Percentiles rank a stretch among this genome's conserved stretches.
Evolutionary conservation across 371 early-diverging fungal genomes (phyloP).

Genomic region (Mortierella polycephala): DNA sequence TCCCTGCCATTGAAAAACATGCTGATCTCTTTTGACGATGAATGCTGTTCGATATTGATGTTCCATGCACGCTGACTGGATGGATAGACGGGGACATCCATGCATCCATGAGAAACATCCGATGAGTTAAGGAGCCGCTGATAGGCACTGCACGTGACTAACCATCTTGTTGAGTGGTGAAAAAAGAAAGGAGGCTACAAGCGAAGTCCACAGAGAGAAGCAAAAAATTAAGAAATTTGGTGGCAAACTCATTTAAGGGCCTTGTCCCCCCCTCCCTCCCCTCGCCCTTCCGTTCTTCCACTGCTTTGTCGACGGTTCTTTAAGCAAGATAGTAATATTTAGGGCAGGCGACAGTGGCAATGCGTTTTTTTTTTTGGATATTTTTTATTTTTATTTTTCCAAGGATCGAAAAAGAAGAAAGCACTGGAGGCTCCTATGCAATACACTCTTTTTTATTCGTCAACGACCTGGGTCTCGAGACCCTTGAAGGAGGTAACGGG

Average conservation of each 20-base stretch:
- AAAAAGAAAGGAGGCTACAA: slow-evolving; percentile 13
- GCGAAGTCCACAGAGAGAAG: not conserved
- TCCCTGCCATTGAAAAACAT: not conserved
- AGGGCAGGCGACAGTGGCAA: no score
- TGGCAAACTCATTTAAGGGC: not conserved
- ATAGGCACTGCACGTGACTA: slow-evolving; percentile 11
- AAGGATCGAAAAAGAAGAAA: no score
- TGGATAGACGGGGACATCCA: not conserved
- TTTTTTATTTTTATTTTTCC: no score
- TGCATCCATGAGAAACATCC: not conserved
- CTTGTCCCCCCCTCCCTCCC: no score
- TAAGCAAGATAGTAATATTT: no score
- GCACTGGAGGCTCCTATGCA: no score
- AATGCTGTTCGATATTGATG: not conserved
- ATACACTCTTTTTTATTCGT: slow-evolving; percentile 57
- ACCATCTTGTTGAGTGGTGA: slow-evolving; percentile 25
- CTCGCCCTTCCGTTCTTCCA: no score
- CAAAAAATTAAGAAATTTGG: not conserved
- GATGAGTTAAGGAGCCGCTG: not conserved
- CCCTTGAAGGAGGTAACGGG: slow-evolving; percentile 89
- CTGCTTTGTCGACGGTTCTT: no score
- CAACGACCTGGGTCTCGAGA: slow-evolving; percentile 70
- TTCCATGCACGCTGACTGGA: not conserved
- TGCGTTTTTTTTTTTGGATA: no score
- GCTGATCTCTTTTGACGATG: not conserved